Evolutionary conservation across 2,329 filamentous ascomycete genomes (phyloP).

Genomic region (Zymoseptoria ardabiliae): DNA sequence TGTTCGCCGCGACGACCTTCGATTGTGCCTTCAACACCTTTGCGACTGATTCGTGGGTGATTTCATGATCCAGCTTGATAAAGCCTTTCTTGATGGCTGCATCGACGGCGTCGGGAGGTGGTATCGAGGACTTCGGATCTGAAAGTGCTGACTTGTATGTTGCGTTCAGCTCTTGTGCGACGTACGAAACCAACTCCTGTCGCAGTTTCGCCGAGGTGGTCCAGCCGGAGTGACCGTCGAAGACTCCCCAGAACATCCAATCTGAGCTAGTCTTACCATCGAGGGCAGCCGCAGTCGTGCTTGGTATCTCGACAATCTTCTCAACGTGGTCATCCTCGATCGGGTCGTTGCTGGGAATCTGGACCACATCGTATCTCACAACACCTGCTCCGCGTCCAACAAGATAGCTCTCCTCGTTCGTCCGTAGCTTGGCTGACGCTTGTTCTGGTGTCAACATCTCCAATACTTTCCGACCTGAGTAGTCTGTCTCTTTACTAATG

Average conservation of each 20-base stretch:
- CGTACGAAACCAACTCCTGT: conserved; percentile 84
- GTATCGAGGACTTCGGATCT: conserved; percentile 52
- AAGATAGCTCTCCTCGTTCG: conserved; percentile 84
- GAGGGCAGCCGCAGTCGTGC: conserved; percentile 48
- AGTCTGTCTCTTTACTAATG: conserved; percentile 79
- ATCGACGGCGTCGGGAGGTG: conserved; percentile 74
- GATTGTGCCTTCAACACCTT: conserved; percentile 85
- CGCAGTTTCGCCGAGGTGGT: conserved; percentile 94
- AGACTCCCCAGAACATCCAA: conserved; percentile 99
- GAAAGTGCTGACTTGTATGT: conserved; percentile 73
- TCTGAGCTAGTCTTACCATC: conserved; percentile 59
- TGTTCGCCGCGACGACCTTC: conserved; percentile 82
- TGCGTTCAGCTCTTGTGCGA: conserved; percentile 83
- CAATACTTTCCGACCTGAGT: conserved; percentile 75
- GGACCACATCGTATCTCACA: conserved; percentile 87
- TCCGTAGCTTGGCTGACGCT: conserved; percentile 79
- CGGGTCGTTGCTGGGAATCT: conserved; percentile 91
- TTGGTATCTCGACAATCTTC: conserved; percentile 88
- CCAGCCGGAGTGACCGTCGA: conserved; percentile 97
- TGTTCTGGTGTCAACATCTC: conserved; percentile 97
- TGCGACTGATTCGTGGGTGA: conserved; percentile 85
- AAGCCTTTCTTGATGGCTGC: conserved; percentile 90
- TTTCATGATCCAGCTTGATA: conserved; percentile 81
- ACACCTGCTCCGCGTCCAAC: conserved; percentile 87
- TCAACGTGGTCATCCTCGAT: conserved; percentile 98